These are phyloP conservation scores for Omphalotus guepiniiformis DNA, from an alignment of 768 basidiomycete species.

Conservation along the genomic window DNA sequence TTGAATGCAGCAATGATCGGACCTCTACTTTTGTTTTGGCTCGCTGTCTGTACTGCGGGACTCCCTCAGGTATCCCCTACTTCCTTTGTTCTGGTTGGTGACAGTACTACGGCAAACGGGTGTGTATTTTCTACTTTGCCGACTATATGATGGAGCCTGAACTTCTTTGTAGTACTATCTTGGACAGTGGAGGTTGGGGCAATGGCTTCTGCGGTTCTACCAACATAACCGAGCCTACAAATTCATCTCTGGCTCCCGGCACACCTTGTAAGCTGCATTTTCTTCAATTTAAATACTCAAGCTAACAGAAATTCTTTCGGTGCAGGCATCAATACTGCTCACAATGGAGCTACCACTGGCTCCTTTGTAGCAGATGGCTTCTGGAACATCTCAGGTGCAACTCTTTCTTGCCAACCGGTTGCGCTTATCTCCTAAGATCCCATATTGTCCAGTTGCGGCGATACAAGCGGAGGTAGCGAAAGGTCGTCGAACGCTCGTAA, in stretches of 20 bases:
- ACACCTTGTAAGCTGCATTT: constrained; percentile 23
- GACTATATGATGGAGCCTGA: background rate
- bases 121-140: constrained; percentile 9
- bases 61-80: constrained; percentile 15
- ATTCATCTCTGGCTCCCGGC: constrained; percentile 27
- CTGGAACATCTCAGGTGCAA: constrained; percentile 27
- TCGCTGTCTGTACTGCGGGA: no score
- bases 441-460: constrained; percentile 17
- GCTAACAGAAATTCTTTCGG: background rate
- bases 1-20: no score
- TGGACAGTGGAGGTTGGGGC: constrained; percentile 37
- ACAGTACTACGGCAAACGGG: constrained; percentile 38
- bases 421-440: background rate
- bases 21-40: no score
- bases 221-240: constrained; percentile 10
- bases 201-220: constrained; percentile 37
- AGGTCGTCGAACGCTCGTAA: constrained; percentile 18
- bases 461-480: constrained; percentile 32
- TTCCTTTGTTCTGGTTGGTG: constrained; percentile 36
- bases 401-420: background rate
- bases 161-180: constrained; percentile 22
- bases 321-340: constrained; percentile 31
- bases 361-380: constrained; percentile 34
- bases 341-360: constrained; percentile 39
- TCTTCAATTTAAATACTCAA: constrained; percentile 3